Percentiles rank a stretch among this genome's conserved stretches.
These are phyloP conservation scores for Chrysoporthe puriensis DNA, from an alignment of 2,329 filamentous ascomycete genomes.

Conservation along the genomic window DNA sequence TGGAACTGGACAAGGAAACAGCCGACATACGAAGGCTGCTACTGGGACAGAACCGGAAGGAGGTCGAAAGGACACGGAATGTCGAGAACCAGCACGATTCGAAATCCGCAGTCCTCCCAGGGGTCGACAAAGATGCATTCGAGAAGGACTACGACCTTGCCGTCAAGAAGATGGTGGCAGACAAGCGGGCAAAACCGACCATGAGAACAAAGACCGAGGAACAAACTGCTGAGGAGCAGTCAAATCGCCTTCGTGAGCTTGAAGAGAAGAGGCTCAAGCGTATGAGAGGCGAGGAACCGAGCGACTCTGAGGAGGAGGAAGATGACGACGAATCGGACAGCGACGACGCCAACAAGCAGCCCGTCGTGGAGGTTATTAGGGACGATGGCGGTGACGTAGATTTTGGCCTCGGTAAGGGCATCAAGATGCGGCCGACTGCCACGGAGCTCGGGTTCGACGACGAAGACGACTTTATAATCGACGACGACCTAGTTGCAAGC, in stretches of 20 bases:
- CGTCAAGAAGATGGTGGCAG: conserved; percentile 79
- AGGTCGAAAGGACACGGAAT: conserved; percentile 34
- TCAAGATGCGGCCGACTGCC: conserved; percentile 59
- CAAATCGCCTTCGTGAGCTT: conserved; percentile 74
- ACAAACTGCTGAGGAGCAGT: conserved; percentile 78
- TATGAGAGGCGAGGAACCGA: conserved; percentile 82
- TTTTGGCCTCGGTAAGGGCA: conserved; percentile 64
- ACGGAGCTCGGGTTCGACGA: conserved; percentile 79
- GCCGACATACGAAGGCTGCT: conserved; percentile 76
- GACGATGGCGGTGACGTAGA: conserved; percentile 53
- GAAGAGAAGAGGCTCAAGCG: conserved; percentile 81
- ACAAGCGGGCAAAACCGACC: conserved; percentile 82
- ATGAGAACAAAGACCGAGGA: conserved; percentile 91
- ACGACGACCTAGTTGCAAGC: conserved; percentile 85
- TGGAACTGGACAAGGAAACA: conserved; percentile 83
- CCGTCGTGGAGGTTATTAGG: conserved; percentile 35
- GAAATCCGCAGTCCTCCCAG: conserved; percentile 35
- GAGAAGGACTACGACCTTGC: conserved; percentile 88
- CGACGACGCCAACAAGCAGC: conserved; percentile 38
- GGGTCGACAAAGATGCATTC: conserved; percentile 68
- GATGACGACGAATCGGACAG: conserved; percentile 43
- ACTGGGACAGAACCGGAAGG: conserved; percentile 49
- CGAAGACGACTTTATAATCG: conserved; percentile 91
- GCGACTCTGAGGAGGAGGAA: conserved; percentile 60
- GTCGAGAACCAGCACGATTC: conserved; percentile 31